phyloP scores from a whole-genome alignment of 805 yeast species.

The Wickerhamiella lipophila region DNA sequence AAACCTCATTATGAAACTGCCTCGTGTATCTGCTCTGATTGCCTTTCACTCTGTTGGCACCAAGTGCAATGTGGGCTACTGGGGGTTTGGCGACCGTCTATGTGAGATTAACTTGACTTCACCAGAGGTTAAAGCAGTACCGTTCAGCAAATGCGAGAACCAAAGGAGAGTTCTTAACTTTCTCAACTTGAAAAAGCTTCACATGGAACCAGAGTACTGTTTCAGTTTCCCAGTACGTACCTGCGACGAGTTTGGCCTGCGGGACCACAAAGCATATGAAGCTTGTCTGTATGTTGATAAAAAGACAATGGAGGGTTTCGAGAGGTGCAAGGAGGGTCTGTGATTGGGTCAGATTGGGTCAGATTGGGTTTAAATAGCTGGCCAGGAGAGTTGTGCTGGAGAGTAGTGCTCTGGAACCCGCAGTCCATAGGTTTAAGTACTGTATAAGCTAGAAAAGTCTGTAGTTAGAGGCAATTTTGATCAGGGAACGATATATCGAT shows the following conservation, averaged over 20 bases:
- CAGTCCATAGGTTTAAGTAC: too few relatives aligned
- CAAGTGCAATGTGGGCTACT: neutral
- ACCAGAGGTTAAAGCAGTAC: neutral
- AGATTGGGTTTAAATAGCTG: too few relatives aligned
- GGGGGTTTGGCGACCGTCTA: neutral
- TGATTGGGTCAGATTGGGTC: too few relatives aligned
- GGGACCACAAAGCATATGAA: neutral
- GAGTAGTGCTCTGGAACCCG: too few relatives aligned
- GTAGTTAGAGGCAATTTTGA: too few relatives aligned
- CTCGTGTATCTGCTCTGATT: neutral
- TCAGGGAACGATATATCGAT: too few relatives aligned
- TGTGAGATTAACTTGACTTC: neutral
- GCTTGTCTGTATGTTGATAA: neutral
- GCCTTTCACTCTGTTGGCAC: neutral
- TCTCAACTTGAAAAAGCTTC: neutral
- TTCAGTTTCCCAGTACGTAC: neutral
- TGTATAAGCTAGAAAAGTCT: too few relatives aligned
- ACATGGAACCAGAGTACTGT: neutral
- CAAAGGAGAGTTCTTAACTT: neutral
- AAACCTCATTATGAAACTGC: neutral
- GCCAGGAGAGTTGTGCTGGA: too few relatives aligned
- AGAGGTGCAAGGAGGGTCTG: too few relatives aligned
- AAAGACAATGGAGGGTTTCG: neutral
- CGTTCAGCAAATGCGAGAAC: neutral
- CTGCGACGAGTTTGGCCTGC: neutral